phyloP scores from a whole-genome alignment of 2,329 filamentous ascomycete genomes.

The Cercospora zeae-maydis region DNA sequence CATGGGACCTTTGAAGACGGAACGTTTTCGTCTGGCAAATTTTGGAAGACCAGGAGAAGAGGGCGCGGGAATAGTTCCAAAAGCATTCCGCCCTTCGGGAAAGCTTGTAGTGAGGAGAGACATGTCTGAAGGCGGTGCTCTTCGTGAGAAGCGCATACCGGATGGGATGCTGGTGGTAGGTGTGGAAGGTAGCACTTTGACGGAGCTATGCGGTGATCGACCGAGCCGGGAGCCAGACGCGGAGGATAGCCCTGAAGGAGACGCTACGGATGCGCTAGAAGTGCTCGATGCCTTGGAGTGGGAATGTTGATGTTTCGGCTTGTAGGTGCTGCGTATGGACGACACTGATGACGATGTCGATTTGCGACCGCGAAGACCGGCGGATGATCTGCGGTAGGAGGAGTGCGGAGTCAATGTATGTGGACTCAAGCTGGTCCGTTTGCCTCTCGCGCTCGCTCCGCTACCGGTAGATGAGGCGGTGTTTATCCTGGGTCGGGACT shows the following conservation, averaged over 20 bases:
- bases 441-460: constrained; percentile 31
- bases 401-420: constrained; percentile 84
- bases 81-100: constrained; percentile 26
- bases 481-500: constrained; percentile 43
- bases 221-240: constrained; percentile 60
- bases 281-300: constrained; percentile 95
- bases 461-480: constrained; percentile 40
- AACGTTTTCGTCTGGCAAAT: constrained; percentile 78
- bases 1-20: constrained; percentile 76
- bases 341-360: constrained; percentile 95
- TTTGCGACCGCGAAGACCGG: constrained; percentile 82
- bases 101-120: constrained; percentile 30
- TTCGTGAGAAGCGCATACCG: constrained; percentile 66
- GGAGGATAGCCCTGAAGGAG: constrained; percentile 41
- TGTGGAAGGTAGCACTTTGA: constrained; percentile 92
- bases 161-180: constrained; percentile 70
- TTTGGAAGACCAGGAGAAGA: constrained; percentile 60
- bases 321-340: constrained; percentile 85
- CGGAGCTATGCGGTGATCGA: constrained; percentile 79
- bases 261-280: constrained; percentile 67
- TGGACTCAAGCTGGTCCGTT: constrained; percentile 59
- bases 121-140: constrained; percentile 33
- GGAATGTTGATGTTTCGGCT: constrained; percentile 70
- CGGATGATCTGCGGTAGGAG: constrained; percentile 76
- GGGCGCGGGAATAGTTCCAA: constrained; percentile 41